Percentiles rank a stretch among this genome's conserved stretches.
phyloP scores from a whole-genome alignment of 345 rosid genomes.

The Eucalyptus grandis region DNA sequence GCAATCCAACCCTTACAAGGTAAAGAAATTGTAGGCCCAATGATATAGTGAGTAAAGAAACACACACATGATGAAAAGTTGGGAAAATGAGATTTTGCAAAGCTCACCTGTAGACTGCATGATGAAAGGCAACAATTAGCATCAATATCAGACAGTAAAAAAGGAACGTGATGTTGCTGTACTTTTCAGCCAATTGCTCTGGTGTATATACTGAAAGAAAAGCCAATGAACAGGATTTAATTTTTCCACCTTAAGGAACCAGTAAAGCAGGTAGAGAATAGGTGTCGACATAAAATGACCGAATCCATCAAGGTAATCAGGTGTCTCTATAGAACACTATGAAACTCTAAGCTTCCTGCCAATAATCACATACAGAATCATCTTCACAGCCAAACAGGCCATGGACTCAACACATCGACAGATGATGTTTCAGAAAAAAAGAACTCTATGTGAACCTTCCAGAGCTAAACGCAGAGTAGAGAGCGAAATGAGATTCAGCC shows the following conservation, averaged over 20 bases:
- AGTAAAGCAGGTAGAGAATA: background rate
- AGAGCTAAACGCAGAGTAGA: background rate
- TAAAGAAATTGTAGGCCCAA: background rate
- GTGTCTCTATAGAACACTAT: background rate
- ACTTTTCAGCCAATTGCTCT: conserved; percentile 91
- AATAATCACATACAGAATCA: background rate
- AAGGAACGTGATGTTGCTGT: conserved; percentile 78
- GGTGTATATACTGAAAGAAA: conserved; percentile 76
- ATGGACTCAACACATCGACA: background rate
- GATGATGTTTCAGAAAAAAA: background rate
- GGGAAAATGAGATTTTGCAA: background rate
- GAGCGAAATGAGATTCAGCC: background rate
- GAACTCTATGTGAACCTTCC: background rate
- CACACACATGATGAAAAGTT: background rate
- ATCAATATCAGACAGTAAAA: conserved; percentile 69
- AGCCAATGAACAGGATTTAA: background rate
- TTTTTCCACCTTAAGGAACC: background rate
- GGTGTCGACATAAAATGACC: background rate
- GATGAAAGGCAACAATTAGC: conserved; percentile 56
- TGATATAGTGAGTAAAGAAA: background rate
- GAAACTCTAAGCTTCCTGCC: background rate
- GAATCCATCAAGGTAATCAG: background rate
- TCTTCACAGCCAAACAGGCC: background rate
- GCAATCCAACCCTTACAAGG: background rate
- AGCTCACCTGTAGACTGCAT: conserved; percentile 67